Conservation (phyloP, 225 moss, liverwort and hornwort species). For the Physcomitrellopsis africana region DNA sequence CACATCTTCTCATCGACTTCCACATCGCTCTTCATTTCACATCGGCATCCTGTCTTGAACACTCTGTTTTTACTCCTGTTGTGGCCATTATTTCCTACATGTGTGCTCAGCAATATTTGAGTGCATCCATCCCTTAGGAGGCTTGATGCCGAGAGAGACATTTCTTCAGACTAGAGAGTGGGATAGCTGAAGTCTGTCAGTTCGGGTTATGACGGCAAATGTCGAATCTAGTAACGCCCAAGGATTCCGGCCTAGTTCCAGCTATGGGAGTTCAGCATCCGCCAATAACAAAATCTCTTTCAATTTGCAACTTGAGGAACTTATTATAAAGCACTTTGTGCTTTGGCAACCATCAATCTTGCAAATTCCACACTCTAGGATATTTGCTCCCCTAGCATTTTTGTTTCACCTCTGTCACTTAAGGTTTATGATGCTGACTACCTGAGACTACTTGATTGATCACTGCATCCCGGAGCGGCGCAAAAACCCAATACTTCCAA, state of each 20-base stretch:
- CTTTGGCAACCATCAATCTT: background rate
- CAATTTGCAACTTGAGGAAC: background rate
- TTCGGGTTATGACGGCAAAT: background rate
- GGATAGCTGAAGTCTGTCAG: no score
- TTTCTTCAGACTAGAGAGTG: slow-evolving; percentile 29
- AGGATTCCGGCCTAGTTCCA: background rate
- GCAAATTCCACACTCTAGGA: background rate
- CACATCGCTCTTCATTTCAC: slow-evolving; percentile 41
- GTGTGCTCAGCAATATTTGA: slow-evolving; percentile 9
- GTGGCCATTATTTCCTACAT: background rate
- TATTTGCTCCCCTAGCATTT: no score
- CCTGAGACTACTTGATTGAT: slow-evolving; percentile 12
- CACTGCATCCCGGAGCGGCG: slow-evolving; percentile 15
- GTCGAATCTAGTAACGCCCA: background rate
- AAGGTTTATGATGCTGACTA: no score
- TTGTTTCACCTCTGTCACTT: background rate
- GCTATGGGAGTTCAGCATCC: slow-evolving; percentile 10
- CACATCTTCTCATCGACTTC: slow-evolving; percentile 21
- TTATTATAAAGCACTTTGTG: background rate
- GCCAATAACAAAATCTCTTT: no score
- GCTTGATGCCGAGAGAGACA: slow-evolving; percentile 45
- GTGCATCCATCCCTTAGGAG: slow-evolving; percentile 30
- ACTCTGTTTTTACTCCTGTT: background rate
- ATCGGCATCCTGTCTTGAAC: slow-evolving; percentile 31
- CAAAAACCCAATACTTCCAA: slow-evolving; percentile 10